Evolutionary conservation across 1,284 basidiomycete species (phyloP), one percentile per base, ranked within the genome.

Genomic region (Hymenochaete sp.): DNA sequence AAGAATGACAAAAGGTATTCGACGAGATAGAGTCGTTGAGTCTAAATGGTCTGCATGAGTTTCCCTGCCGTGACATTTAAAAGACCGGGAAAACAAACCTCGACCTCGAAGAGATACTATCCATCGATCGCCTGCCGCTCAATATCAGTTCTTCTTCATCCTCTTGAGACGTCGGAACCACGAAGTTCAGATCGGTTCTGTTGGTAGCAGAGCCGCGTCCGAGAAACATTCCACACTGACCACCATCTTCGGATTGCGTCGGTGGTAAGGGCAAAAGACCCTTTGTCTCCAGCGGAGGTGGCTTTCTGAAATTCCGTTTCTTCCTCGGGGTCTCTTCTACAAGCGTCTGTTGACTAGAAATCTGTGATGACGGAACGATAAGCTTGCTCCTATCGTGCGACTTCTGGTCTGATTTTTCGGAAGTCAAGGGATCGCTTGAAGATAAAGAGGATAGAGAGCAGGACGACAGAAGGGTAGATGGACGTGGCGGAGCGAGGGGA

Each of bases 151-250:
- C 48, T n/a, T 26, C 13, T 33, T 50, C 48, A n/a, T 50, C 48
- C 33, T 47, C 45, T 28, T 50, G 48, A 26, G 48, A 50, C 8
- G 48, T 47, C 9, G 48, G 48, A 3, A 50, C 39, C 8, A 46
- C 40, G 26, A 44, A n/a, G 26, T 41, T 41, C n/a, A 35, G n/a
- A 11, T 7, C 19, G 4, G 14, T 6, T 31, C 31, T 35, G 18
- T 14, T 25, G 38, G 24, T 8, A 24, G 29, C 22, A n/a, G 28
- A 28, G 29, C 3, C 18, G 19, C 3, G 36, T 5, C 5, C 13
- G 4, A n/a, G 13, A 35, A 4, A 16, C 8, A n/a, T n/a, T 35
- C 13, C 13, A 19, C 14, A 35, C 21, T 31, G 10, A 14, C 32
- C 32, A 35, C 13, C 14, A 35, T 16, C 5, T n/a, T n/a, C 6